Conservation (phyloP, 805 yeast species). For the Lachancea lanzarotensis region DNA sequence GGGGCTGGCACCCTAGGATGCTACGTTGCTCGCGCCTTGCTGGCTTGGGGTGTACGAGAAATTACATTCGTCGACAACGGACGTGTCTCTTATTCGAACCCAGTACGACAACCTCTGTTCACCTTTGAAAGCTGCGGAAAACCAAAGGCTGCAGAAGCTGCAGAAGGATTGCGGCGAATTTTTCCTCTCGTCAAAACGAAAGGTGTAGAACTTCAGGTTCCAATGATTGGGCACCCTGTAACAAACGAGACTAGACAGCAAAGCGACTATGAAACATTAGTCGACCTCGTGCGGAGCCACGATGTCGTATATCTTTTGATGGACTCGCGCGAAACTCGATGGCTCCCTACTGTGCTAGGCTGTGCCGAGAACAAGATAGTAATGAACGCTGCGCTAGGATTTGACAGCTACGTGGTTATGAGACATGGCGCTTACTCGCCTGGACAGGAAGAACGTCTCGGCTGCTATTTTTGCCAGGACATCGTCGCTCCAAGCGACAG, state of each 20-base stretch:
- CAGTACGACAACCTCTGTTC: slow-evolving; percentile 89
- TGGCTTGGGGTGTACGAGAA: slow-evolving; percentile 91
- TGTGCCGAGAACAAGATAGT: slow-evolving; percentile 62
- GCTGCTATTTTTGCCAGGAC: slow-evolving; percentile 95
- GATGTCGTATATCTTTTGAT: slow-evolving; percentile 76
- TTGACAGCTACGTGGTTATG: slow-evolving; percentile 89
- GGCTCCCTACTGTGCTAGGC: slow-evolving; percentile 92
- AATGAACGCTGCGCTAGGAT: slow-evolving; percentile 90
- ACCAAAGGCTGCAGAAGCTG: slow-evolving; percentile 75
- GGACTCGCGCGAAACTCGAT: slow-evolving; percentile 93
- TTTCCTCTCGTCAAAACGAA: slow-evolving; percentile 68
- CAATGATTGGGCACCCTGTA: slow-evolving; percentile 93
- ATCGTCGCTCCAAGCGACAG: slow-evolving; percentile 92
- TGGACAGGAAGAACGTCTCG: slow-evolving; percentile 41
- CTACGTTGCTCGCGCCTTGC: slow-evolving; percentile 73
- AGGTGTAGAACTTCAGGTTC: slow-evolving; percentile 70
- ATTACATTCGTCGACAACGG: slow-evolving; percentile 91
- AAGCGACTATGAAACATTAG: slow-evolving; percentile 47
- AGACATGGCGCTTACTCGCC: slow-evolving; percentile 63
- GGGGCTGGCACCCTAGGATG: slow-evolving; percentile 97
- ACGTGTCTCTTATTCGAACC: slow-evolving; percentile 82
- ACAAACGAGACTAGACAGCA: slow-evolving; percentile 47
- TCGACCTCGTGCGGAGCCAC: slow-evolving; percentile 50
- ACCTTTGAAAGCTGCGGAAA: slow-evolving; percentile 79
- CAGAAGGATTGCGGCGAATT: slow-evolving; percentile 58